Percentiles rank a stretch among this genome's conserved stretches.
Evolutionary conservation across 192 early-diverging fungal species (phyloP).

Genomic region (Linnemannia elongata): DNA sequence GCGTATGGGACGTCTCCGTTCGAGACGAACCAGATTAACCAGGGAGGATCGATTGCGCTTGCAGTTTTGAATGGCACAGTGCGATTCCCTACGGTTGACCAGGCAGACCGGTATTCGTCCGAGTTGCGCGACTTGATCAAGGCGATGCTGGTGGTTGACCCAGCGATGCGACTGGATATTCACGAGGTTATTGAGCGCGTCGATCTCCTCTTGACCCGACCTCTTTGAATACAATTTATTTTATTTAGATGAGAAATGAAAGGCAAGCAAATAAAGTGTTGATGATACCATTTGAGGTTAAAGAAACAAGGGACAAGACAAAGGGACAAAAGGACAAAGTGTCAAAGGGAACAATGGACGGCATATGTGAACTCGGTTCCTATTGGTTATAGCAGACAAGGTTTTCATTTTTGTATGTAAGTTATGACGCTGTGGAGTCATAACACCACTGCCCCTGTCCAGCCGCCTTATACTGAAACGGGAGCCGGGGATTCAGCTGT

Average conservation of each 20-base stretch:
- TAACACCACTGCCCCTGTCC: background rate
- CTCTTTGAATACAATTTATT: background rate
- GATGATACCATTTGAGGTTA: background rate
- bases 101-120: constrained; percentile 64
- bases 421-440: constrained; percentile 1
- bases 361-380: background rate
- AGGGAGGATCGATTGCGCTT: constrained; percentile 78
- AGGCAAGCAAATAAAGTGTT: background rate
- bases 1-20: constrained; percentile 80
- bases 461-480: background rate
- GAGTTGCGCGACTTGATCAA: constrained; percentile 67
- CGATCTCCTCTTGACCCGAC: constrained; percentile 31
- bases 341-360: background rate
- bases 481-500: constrained; percentile 6
- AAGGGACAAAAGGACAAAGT: background rate
- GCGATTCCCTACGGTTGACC: constrained; percentile 59
- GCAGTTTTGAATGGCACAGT: constrained; percentile 79
- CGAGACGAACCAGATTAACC: constrained; percentile 72
- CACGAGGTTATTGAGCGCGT: constrained; percentile 62
- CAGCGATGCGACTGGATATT: constrained; percentile 70
- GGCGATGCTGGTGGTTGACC: constrained; percentile 74
- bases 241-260: too few species aligned
- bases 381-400: background rate
- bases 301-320: background rate
- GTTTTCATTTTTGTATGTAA: background rate